Evolutionary conservation across 1,139 yeast genomes (phyloP).

Genomic region (Kodamaea suecica): DNA sequence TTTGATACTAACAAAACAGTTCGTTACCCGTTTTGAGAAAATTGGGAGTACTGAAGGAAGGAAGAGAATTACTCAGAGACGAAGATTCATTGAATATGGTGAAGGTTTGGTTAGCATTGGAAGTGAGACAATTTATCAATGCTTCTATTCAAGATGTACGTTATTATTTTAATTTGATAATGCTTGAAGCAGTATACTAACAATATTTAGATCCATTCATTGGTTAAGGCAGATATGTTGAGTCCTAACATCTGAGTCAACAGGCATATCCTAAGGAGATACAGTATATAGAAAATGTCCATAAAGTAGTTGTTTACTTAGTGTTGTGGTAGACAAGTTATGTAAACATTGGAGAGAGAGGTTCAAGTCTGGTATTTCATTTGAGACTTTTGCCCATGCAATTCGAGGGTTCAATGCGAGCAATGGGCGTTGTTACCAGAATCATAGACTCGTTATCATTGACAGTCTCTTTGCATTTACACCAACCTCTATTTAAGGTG

Average conservation of each 20-base stretch:
- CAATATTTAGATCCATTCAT: constrained; percentile 37
- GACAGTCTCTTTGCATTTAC: too few species aligned
- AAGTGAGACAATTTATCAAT: constrained; percentile 79
- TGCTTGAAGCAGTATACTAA: constrained; percentile 22
- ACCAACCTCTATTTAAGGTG: too few species aligned
- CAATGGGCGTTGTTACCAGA: too few species aligned
- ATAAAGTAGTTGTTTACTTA: too few species aligned
- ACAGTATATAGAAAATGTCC: background rate
- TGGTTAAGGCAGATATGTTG: constrained; percentile 51
- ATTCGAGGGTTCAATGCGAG: too few species aligned
- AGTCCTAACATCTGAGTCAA: constrained; percentile 47
- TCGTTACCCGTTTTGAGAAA: constrained; percentile 87
- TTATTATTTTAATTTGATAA: constrained; percentile 21
- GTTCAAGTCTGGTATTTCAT: too few species aligned
- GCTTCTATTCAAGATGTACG: constrained; percentile 73
- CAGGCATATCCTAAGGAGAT: background rate
- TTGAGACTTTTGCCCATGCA: too few species aligned
- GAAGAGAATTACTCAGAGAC: constrained; percentile 53
- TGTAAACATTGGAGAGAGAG: too few species aligned
- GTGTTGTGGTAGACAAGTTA: too few species aligned
- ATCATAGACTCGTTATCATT: too few species aligned
- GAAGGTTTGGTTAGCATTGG: constrained; percentile 88
- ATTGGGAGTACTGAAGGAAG: constrained; percentile 70
- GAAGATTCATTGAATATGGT: constrained; percentile 73
- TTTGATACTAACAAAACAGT: constrained; percentile 47